A percentile compares a stretch with the other conserved stretches of the same genome.
Conservation (phyloP, 1,284 basidiomycete species). For the Anthracocystis walkeri region DNA sequence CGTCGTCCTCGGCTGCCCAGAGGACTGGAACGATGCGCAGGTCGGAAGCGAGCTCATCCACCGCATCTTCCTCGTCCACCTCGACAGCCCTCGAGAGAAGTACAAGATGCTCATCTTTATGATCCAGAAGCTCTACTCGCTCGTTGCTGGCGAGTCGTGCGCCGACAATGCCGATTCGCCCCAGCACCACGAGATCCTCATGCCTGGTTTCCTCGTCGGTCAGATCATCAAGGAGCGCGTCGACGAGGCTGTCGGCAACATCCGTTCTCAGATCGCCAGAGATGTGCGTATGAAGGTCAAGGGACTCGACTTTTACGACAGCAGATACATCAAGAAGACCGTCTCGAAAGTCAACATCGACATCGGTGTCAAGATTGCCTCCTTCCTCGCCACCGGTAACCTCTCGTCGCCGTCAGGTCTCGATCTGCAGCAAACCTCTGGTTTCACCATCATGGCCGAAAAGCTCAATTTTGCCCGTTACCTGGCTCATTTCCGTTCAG, state of each 20-base stretch:
- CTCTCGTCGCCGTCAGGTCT: conserved; percentile 93
- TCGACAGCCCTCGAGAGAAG: conserved; percentile 91
- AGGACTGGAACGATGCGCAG: conserved; percentile 88
- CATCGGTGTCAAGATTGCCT: conserved; percentile 87
- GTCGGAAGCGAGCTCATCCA: conserved; percentile 87
- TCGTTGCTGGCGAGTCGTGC: conserved; percentile 90
- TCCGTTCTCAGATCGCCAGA: conserved; percentile 79
- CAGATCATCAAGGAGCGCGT: conserved; percentile 99
- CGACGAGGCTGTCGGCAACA: conserved; percentile 85
- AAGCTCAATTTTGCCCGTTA: conserved; percentile 99
- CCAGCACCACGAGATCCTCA: conserved; percentile 96
- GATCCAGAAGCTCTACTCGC: conserved; percentile 93
- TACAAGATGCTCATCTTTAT: conserved; percentile 97
- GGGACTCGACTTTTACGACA: conserved; percentile 85
- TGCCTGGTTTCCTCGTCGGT: conserved; percentile 91
- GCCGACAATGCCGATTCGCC: conserved; percentile 98
- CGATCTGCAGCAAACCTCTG: conserved; percentile 95
- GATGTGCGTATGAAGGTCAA: conserved; percentile 81
- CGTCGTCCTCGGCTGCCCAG: conserved; percentile 88
- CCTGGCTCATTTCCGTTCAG: conserved; percentile 97
- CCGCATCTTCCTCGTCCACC: conserved; percentile 90
- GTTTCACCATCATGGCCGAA: conserved; percentile 98
- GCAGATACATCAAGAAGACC: conserved; percentile 84
- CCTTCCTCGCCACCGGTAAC: conserved; percentile 98
- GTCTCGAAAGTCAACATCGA: conserved; percentile 87